phyloP scores from a whole-genome alignment of 2,329 filamentous ascomycete species.

The Sclerotinia trifoliorum region DNA sequence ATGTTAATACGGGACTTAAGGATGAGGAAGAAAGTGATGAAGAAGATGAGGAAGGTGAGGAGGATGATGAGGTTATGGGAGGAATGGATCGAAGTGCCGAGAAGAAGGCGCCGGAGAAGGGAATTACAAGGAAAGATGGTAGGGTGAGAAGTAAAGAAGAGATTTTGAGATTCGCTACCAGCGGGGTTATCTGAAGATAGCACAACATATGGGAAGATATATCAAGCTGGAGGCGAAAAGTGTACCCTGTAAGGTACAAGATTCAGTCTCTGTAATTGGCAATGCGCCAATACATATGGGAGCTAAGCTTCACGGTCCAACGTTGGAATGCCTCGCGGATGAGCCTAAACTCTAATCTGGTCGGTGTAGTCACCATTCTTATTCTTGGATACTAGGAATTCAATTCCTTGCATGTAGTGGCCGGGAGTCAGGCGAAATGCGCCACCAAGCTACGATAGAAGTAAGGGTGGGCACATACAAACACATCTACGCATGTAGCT shows the following conservation, averaged over 20 bases:
- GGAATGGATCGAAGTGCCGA: constrained; percentile 34
- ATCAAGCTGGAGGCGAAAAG: not conserved
- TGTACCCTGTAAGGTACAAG: too few relatives aligned
- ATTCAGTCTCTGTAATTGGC: too few relatives aligned
- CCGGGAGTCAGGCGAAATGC: too few relatives aligned
- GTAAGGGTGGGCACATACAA: not conserved
- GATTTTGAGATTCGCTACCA: constrained; percentile 52
- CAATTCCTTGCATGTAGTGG: not conserved
- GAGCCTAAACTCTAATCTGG: too few relatives aligned
- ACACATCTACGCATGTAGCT: not conserved
- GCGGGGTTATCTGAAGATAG: constrained; percentile 38
- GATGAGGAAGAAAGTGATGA: constrained; percentile 58
- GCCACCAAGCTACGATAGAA: not conserved
- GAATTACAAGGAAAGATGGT: constrained; percentile 27
- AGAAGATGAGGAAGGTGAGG: constrained; percentile 47
- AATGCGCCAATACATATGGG: too few relatives aligned
- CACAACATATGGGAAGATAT: not conserved
- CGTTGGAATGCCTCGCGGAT: not conserved
- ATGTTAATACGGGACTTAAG: constrained; percentile 69
- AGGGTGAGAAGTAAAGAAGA: constrained; percentile 42
- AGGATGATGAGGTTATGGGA: constrained; percentile 58
- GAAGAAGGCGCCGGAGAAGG: constrained; percentile 27
- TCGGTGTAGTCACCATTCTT: not conserved
- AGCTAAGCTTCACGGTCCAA: not conserved
- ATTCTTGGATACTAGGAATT: not conserved